These are phyloP conservation scores for Apiospora phragmitis DNA, from an alignment of 2,329 filamentous ascomycete genomes.

Conservation along the genomic window DNA sequence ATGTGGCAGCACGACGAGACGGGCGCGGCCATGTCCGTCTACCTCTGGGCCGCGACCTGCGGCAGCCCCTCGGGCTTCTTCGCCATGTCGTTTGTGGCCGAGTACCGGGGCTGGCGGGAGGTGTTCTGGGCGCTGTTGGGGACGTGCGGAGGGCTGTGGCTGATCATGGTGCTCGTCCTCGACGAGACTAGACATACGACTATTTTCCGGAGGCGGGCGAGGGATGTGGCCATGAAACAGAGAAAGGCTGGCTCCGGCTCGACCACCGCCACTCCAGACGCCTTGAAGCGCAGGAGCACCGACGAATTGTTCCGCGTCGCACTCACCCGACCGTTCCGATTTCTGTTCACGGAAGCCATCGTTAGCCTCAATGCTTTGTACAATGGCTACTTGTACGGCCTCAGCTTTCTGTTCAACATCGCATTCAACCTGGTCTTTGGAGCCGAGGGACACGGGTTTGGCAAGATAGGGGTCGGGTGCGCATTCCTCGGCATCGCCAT, in stretches of 20 bases:
- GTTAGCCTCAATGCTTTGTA: conserved; percentile 48
- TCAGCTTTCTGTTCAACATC: conserved; percentile 50
- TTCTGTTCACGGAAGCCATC: conserved; percentile 46
- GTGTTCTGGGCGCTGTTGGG: conserved; percentile 48
- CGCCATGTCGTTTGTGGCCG: conserved; percentile 44
- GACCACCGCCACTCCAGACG: conserved; percentile 30
- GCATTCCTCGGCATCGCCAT: conserved; percentile 37
- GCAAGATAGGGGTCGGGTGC: conserved; percentile 39
- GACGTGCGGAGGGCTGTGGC: conserved; percentile 43
- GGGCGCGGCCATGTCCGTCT: conserved; percentile 34
- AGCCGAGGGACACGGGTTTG: conserved; percentile 40
- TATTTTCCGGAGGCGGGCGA: conserved; percentile 38
- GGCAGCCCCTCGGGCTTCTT: conserved; percentile 47
- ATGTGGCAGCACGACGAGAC: conserved; percentile 43
- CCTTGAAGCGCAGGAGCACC: conserved; percentile 35
- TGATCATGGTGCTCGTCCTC: conserved; percentile 39
- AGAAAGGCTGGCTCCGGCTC: not conserved
- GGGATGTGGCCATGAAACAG: conserved; percentile 26
- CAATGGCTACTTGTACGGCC: conserved; percentile 49
- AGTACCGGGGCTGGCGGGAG: conserved; percentile 41
- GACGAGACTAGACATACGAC: conserved; percentile 47
- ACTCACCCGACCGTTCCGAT: conserved; percentile 46
- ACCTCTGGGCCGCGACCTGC: conserved; percentile 46
- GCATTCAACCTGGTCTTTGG: conserved; percentile 51
- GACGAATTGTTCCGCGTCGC: conserved; percentile 41